phyloP scores from a whole-genome alignment of 2,329 filamentous ascomycete genomes.

The Paracoccidioides brasiliensis region DNA sequence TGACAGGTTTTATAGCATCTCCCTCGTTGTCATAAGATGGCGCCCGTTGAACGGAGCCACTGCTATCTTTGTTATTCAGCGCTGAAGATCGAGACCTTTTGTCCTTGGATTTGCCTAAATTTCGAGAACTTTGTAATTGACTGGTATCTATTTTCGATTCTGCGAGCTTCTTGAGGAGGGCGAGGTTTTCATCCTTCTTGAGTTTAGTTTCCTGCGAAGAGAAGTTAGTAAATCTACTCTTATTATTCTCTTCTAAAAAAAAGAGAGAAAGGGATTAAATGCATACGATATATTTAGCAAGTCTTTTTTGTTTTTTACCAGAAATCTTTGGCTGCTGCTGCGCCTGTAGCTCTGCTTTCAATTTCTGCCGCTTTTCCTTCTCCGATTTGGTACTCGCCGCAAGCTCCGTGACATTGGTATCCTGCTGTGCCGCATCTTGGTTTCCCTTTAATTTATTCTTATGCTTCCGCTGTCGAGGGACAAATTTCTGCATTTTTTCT shows the following conservation, averaged over 20 bases:
- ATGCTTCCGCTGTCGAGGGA: conserved; percentile 47
- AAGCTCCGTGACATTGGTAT: conserved; percentile 33
- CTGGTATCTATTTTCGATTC: conserved; percentile 69
- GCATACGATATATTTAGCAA: conserved; percentile 55
- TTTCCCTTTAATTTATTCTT: conserved; percentile 24
- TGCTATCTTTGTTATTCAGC: conserved; percentile 8
- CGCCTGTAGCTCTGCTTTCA: conserved; percentile 42
- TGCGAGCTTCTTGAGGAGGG: conserved; percentile 70
- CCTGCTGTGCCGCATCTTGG: conserved; percentile 24
- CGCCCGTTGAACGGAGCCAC: conserved; percentile 8
- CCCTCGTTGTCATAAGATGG: background rate
- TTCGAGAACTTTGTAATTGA: conserved; percentile 63
- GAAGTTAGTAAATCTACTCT: conserved; percentile 2
- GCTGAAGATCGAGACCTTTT: conserved; percentile 6
- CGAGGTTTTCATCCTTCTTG: conserved; percentile 81
- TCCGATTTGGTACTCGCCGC: conserved; percentile 38
- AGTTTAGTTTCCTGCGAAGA: conserved; percentile 63
- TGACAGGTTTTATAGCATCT: background rate
- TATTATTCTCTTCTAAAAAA: background rate
- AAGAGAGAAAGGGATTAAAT: conserved; percentile 1
- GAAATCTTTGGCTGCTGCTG: conserved; percentile 45
- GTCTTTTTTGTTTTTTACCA: conserved; percentile 52
- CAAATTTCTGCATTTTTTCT: conserved; percentile 35
- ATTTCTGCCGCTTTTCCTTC: conserved; percentile 38
- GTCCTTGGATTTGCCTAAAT: conserved; percentile 58